Base-by-base conservation (phyloP, 1,284 basidiomycete species). In the Bjerkandera adusta region DNA sequence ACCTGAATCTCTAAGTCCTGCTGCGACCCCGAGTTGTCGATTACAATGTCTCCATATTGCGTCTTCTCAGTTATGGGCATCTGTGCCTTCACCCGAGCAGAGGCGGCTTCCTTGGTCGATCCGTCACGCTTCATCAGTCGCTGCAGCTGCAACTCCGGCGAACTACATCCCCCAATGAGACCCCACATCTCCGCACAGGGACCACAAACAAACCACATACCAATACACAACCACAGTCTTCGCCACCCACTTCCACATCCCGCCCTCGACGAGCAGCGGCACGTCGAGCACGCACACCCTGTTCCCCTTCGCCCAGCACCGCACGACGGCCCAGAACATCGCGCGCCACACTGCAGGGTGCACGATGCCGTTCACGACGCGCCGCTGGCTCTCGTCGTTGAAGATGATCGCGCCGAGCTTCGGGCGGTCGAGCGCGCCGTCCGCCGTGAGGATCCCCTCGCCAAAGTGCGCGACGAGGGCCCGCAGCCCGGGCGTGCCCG, bases 211-310 rank as follows among this genome's bases (percentile, higher is more conserved):
- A 25, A 59, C 39, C 8, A 67, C 84, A 49, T 50, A 92, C 92
- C 88, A 93, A 59, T 91, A 97, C 2, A 97, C 93, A 13, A 99
- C 81, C 3, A 95, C 78, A 8, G 95, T 81, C 55, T 80, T 79
- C 2, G 85, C 93, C 46, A 95, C 89, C 73, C 81, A 89, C 60
- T 79, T 83, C 84, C 89, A 93, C 43, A 98, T 64, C 1, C 87
- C 86, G 1, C 91, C 85, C 65, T 99, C 96, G 48, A 99, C 88
- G 47, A 98, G 71, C 42, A 98, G 68, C n/a, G 96, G 96, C 5
- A 97, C 89, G 65, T 98, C 96, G 49, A 98, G 70, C 2, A 99
- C 76, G 50, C 90, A 91, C 43, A 87, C 74, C 59, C 79, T 83
- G 54, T 90, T 71, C 2, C 95, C 96, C 22, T 64, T 68, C 27